Evolutionary conservation across 2,329 filamentous ascomycete genomes (phyloP).

Genomic region (Ophiocordyceps sinensis): DNA sequence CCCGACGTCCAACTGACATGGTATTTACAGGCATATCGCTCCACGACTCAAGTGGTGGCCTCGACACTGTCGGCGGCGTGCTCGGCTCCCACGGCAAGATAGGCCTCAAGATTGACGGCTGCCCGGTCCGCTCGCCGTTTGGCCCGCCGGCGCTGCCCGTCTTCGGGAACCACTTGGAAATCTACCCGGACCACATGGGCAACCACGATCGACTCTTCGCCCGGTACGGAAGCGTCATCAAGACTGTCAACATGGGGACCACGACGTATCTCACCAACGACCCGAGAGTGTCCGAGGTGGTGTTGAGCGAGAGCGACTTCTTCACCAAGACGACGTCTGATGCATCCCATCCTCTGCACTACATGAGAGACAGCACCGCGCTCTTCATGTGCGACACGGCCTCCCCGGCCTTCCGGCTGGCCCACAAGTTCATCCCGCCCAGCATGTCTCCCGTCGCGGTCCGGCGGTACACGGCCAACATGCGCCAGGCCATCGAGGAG

Average conservation of each 20-base stretch:
- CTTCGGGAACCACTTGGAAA: slow-evolving; percentile 33
- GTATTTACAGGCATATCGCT: not conserved
- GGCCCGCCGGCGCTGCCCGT: slow-evolving; percentile 27
- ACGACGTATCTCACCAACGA: slow-evolving; percentile 30
- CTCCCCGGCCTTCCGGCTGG: slow-evolving; percentile 26
- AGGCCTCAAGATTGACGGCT: not conserved
- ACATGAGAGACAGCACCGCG: slow-evolving; percentile 20
- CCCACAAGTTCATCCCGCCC: slow-evolving; percentile 44
- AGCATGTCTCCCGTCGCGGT: slow-evolving; percentile 40
- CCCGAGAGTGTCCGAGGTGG: slow-evolving; percentile 24
- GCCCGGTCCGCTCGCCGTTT: slow-evolving; percentile 16
- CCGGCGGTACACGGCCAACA: slow-evolving; percentile 38
- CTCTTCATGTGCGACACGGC: slow-evolving; percentile 31
- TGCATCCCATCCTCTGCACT: slow-evolving; percentile 28
- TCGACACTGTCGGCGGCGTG: not conserved
- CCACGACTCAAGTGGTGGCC: not conserved
- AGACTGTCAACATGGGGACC: slow-evolving; percentile 32
- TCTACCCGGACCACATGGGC: slow-evolving; percentile 37
- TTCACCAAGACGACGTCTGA: slow-evolving; percentile 32
- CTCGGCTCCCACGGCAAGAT: not conserved
- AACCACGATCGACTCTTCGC: slow-evolving; percentile 36
- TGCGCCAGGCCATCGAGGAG: slow-evolving; percentile 32
- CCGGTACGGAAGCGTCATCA: slow-evolving; percentile 31
- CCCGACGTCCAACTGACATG: not conserved
- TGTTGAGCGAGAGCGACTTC: slow-evolving; percentile 28